These are phyloP conservation scores for Epichloe gansuensis DNA, from an alignment of 2,329 filamentous ascomycete species.

Conservation along the genomic window DNA sequence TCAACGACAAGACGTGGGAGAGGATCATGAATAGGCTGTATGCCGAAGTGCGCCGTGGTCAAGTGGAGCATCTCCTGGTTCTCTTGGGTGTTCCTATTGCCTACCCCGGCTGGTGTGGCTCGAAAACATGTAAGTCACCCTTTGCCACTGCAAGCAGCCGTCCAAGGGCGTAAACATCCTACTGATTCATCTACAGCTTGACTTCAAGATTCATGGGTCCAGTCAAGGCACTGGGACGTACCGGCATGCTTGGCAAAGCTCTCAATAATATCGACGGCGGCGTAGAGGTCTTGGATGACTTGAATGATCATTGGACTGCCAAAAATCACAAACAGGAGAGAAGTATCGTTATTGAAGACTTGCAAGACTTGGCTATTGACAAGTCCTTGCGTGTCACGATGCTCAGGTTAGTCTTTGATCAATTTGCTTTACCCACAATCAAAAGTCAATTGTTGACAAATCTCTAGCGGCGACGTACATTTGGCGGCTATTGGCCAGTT, in stretches of 20 bases:
- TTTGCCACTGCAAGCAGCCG: neutral
- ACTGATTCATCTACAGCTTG: conserved; percentile 37
- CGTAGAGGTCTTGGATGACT: conserved; percentile 79
- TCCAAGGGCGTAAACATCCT: neutral
- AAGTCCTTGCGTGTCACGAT: conserved; percentile 89
- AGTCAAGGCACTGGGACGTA: conserved; percentile 75
- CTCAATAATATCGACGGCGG: conserved; percentile 86
- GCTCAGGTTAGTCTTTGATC: conserved; percentile 42
- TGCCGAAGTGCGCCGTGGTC: conserved; percentile 66
- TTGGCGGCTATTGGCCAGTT: conserved; percentile 88
- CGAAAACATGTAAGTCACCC: conserved; percentile 49
- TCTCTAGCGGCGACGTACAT: conserved; percentile 73
- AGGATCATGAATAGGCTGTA: conserved; percentile 78
- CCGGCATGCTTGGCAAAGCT: conserved; percentile 66
- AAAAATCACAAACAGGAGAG: conserved; percentile 89
- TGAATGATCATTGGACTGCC: conserved; percentile 96
- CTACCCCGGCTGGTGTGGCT: conserved; percentile 61
- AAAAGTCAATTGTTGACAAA: neutral
- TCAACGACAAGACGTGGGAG: conserved; percentile 73
- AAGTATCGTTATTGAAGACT: conserved; percentile 72
- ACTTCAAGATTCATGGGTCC: conserved; percentile 81
- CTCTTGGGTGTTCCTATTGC: conserved; percentile 75
- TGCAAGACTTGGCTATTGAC: conserved; percentile 86
- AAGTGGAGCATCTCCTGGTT: conserved; percentile 83
- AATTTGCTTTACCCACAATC: neutral